Evolutionary conservation across 78 protist species (phyloP).

Genomic region (Tieghemostelium lacteum): DNA sequence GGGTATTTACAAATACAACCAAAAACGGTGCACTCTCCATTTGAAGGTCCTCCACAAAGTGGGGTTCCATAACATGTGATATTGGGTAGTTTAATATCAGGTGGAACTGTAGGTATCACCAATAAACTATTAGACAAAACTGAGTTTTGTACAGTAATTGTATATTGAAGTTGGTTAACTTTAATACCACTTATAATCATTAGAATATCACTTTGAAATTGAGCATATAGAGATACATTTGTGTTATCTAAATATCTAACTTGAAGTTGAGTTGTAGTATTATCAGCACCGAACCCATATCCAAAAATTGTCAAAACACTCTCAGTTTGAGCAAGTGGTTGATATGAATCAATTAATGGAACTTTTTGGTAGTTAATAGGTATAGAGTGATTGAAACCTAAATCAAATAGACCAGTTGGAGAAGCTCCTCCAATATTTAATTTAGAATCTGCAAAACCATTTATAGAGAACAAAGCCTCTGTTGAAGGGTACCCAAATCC

Average conservation of each 20-base stretch:
- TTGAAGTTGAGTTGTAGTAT: neutral
- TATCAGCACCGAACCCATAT: neutral
- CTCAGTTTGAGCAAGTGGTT: neutral
- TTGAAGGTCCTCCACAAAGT: conserved; percentile 10
- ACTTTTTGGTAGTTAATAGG: neutral
- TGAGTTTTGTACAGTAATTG: neutral
- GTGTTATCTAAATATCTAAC: neutral
- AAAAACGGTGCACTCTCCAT: conserved; percentile 10
- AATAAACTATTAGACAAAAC: neutral
- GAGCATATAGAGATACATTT: neutral
- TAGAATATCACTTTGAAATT: neutral
- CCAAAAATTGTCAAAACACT: conserved; percentile 1
- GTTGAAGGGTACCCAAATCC: conserved; percentile 22
- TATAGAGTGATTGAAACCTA: neutral
- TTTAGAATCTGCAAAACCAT: neutral
- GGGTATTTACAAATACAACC: conserved; percentile 6
- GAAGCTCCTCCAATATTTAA: conserved; percentile 5
- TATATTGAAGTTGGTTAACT: neutral
- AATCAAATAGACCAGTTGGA: neutral
- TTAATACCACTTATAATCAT: neutral
- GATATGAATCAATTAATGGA: conserved; percentile 6
- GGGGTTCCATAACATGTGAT: neutral
- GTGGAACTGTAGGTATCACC: neutral
- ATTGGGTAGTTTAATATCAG: neutral
- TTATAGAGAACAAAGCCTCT: neutral